These are phyloP conservation scores for Carex parvula DNA, from an alignment of 176 grass and related monocot genomes.

Conservation along the genomic window DNA sequence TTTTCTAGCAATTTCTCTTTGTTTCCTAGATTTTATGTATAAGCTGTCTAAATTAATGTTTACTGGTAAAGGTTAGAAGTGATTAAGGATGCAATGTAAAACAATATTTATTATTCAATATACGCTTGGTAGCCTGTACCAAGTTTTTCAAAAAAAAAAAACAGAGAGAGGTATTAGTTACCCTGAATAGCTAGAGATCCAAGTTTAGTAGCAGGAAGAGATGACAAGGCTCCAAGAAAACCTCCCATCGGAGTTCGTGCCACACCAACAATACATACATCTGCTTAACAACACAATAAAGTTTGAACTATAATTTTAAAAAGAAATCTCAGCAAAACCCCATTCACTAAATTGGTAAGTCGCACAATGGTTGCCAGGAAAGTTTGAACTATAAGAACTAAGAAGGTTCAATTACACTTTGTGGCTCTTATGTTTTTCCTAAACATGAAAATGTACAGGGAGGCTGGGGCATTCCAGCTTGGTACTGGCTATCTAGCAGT, in stretches of 20 bases:
- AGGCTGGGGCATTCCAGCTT: not conserved
- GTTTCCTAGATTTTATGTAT: no score
- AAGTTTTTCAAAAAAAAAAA: no score
- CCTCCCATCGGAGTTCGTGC: slow-evolving; percentile 85
- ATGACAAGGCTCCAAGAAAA: slow-evolving; percentile 80
- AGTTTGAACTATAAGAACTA: not conserved
- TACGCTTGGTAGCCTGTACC: no score
- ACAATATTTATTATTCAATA: no score
- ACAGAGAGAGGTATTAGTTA: slow-evolving; percentile 19
- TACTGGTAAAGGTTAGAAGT: no score
- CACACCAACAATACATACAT: slow-evolving; percentile 82
- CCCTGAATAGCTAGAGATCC: slow-evolving; percentile 69
- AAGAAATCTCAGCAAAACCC: not conserved
- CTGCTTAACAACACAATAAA: slow-evolving; percentile 32
- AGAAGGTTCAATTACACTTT: not conserved
- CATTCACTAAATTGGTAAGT: slow-evolving; percentile 1
- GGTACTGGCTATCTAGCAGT: not conserved
- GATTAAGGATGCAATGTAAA: no score
- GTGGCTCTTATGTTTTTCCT: not conserved
- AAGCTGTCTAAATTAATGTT: no score
- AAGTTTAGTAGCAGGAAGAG: slow-evolving; percentile 83
- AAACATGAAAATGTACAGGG: not conserved
- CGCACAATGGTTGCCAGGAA: not conserved
- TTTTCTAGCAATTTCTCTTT: no score
- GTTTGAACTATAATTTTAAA: not conserved